A percentile compares a stretch with the other conserved stretches of the same genome.
These are phyloP conservation scores for Nicotiana attenuata DNA, from an alignment of 257 asterid genomes.

Conservation along the genomic window DNA sequence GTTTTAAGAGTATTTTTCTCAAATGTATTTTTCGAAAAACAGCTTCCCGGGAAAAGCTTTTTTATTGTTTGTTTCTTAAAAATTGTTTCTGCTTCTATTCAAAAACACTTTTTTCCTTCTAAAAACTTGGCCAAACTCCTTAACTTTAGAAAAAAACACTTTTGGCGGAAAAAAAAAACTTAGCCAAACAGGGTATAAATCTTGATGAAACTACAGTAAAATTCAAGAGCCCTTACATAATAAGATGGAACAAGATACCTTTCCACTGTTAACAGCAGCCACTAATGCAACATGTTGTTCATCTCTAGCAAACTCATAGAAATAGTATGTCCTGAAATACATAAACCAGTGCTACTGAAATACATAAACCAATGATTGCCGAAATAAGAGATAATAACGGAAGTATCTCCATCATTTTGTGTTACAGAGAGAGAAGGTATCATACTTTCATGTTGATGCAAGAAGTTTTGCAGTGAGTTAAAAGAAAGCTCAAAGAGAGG, in stretches of 20 bases:
- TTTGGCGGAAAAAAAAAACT: too few relatives aligned
- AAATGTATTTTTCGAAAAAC: too few relatives aligned
- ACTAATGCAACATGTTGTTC: constrained; percentile 70
- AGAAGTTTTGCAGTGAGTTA: neutral
- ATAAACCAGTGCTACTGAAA: neutral
- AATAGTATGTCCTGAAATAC: constrained; percentile 79
- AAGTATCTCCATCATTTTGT: neutral
- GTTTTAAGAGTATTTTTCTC: too few relatives aligned
- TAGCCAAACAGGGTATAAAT: neutral
- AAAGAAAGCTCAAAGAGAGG: neutral
- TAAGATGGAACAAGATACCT: constrained; percentile 37
- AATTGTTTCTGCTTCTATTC: too few relatives aligned
- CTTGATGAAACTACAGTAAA: neutral
- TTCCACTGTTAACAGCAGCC: constrained; percentile 81
- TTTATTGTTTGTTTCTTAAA: too few relatives aligned
- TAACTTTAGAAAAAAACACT: too few relatives aligned
- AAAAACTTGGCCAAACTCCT: too few relatives aligned
- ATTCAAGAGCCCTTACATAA: neutral
- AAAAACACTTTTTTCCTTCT: too few relatives aligned
- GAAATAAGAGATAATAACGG: neutral
- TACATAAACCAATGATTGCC: neutral
- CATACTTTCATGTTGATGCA: neutral
- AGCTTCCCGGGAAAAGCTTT: too few relatives aligned
- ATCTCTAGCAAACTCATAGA: constrained; percentile 71
- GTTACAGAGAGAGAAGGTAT: neutral